A percentile compares a stretch with the other conserved stretches of the same genome.
These are phyloP conservation scores for Thelonectria olida DNA, from an alignment of 2,329 filamentous ascomycete genomes.

Conservation along the genomic window DNA sequence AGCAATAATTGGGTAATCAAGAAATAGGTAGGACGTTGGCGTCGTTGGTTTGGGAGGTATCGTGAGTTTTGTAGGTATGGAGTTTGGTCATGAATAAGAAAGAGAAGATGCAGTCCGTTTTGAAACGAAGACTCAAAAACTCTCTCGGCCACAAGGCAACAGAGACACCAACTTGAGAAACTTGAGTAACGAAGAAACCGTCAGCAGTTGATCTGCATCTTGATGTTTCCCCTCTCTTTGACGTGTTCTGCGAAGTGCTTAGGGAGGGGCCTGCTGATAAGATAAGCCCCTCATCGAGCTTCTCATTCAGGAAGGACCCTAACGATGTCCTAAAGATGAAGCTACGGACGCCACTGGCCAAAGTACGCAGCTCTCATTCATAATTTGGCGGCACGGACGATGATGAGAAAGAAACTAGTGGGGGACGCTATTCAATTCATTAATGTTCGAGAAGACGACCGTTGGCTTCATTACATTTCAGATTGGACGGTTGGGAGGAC, in stretches of 20 bases:
- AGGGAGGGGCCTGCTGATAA: conserved; percentile 32
- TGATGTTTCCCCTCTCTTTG: conserved; percentile 36
- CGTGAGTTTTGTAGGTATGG: too few relatives aligned
- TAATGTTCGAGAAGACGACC: not conserved
- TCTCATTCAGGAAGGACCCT: not conserved
- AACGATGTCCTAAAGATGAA: not conserved
- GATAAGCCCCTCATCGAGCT: conserved; percentile 25
- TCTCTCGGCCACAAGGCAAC: too few relatives aligned
- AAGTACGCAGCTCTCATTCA: too few relatives aligned
- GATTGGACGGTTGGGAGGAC: too few relatives aligned
- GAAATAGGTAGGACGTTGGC: not conserved
- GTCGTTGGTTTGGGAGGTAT: too few relatives aligned
- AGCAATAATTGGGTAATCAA: not conserved
- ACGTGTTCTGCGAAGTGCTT: conserved; percentile 28
- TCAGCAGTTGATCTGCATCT: not conserved
- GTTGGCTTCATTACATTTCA: not conserved
- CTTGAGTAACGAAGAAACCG: not conserved
- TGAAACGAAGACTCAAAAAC: too few relatives aligned
- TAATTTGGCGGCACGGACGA: not conserved
- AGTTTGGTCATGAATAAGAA: too few relatives aligned
- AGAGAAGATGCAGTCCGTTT: too few relatives aligned
- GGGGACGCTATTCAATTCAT: not conserved
- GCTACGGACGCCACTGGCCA: not conserved
- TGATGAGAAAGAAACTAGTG: not conserved
- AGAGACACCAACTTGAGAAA: not conserved